Percentiles rank a stretch among this genome's conserved stretches.
Evolutionary conservation across 2,329 filamentous ascomycete genomes (phyloP).

Genomic region (Ophiostoma novo-ulmi): DNA sequence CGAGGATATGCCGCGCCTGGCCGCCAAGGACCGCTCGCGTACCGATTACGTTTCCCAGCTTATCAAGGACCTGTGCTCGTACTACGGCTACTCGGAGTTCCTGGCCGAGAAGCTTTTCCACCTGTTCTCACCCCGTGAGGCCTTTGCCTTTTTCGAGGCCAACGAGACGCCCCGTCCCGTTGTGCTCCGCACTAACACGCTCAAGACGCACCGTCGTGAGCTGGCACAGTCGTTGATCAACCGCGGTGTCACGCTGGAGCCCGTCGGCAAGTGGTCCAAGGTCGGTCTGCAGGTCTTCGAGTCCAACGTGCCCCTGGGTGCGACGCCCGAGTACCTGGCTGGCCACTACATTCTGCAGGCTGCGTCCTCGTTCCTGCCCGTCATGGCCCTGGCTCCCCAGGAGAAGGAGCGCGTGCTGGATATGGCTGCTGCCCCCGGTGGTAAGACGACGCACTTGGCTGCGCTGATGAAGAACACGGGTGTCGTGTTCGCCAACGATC

Average conservation of each 20-base stretch:
- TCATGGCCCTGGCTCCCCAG: constrained; percentile 94
- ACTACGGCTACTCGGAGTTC: constrained; percentile 93
- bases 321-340: constrained; percentile 93
- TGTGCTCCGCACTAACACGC: constrained; percentile 94
- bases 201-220: constrained; percentile 69
- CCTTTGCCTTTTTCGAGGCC: constrained; percentile 96
- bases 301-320: constrained; percentile 75
- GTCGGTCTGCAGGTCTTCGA: constrained; percentile 96
- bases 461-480: constrained; percentile 97
- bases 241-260: constrained; percentile 90
- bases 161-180: constrained; percentile 90
- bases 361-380: constrained; percentile 91
- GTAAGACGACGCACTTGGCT: constrained; percentile 95
- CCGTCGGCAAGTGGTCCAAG: constrained; percentile 98
- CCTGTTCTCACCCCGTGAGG: constrained; percentile 87
- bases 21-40: constrained; percentile 73
- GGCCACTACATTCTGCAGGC: constrained; percentile 98
- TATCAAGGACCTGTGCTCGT: constrained; percentile 85
- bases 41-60: constrained; percentile 84
- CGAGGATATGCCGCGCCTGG: constrained; percentile 77
- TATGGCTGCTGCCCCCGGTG: constrained; percentile 91
- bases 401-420: constrained; percentile 87
- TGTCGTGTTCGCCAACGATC: constrained; percentile 92
- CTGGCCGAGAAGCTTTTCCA: constrained; percentile 94
- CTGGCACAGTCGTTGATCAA: constrained; percentile 93